Percentiles rank a stretch among this genome's conserved stretches.
phyloP scores from a whole-genome alignment of 768 basidiomycete species.

The Leccinum imitatum region DNA sequence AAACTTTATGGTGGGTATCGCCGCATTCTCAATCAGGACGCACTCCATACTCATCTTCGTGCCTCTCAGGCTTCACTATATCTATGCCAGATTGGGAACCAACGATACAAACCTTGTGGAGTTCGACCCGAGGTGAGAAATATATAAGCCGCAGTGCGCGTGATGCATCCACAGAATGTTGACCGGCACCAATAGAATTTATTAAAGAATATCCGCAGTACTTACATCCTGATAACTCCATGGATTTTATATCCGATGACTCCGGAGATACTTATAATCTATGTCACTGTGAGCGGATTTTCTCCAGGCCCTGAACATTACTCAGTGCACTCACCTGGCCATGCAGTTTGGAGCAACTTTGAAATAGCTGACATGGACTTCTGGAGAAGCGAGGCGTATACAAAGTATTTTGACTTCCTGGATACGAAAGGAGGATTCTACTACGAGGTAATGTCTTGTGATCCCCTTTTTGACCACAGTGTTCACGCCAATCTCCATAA shows the following conservation, averaged over 20 bases:
- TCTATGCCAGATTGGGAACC: conserved; percentile 62
- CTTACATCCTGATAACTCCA: conserved; percentile 54
- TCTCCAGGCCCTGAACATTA: neutral
- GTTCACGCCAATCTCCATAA: conserved; percentile 27
- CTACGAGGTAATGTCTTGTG: conserved; percentile 58
- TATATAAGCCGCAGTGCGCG: conserved; percentile 14
- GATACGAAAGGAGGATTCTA: conserved; percentile 85
- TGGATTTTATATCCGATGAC: conserved; percentile 67
- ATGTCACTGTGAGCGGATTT: conserved; percentile 54
- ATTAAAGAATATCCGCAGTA: conserved; percentile 52
- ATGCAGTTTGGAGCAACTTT: conserved; percentile 87
- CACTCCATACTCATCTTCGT: neutral
- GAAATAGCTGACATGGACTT: conserved; percentile 86
- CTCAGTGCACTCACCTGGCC: conserved; percentile 1
- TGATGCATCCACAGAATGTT: conserved; percentile 28
- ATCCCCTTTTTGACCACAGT: neutral
- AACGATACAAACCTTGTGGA: conserved; percentile 67
- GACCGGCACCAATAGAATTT: conserved; percentile 50
- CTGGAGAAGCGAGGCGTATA: conserved; percentile 82
- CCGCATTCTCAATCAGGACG: neutral
- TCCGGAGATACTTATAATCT: conserved; percentile 61
- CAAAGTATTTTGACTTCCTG: conserved; percentile 78
- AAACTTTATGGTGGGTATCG: conserved; percentile 47
- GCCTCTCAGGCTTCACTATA: conserved; percentile 53
- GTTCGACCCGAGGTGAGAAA: conserved; percentile 50